These are phyloP conservation scores for Rheum nobile DNA, from an alignment of 148 eudicot genomes.

Conservation along the genomic window DNA sequence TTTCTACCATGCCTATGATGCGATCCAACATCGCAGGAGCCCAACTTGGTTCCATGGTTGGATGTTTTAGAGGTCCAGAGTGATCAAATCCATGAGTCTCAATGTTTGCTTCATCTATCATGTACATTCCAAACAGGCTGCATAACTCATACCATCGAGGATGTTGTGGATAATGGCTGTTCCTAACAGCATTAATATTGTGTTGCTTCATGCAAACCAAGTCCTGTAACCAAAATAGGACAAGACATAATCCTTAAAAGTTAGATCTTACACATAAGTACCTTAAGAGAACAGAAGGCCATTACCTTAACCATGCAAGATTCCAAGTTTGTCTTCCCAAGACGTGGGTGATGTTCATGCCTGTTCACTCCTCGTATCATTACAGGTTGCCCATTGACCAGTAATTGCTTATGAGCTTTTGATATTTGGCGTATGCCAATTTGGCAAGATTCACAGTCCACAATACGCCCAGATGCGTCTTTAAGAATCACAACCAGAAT, in stretches of 20 bases:
- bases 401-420: conserved; percentile 77
- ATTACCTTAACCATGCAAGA: conserved; percentile 89
- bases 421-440: conserved; percentile 75
- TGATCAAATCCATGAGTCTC: conserved; percentile 96
- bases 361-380: conserved; percentile 86
- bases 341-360: conserved; percentile 92
- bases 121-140: conserved; percentile 94
- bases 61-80: conserved; percentile 67
- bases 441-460: conserved; percentile 94
- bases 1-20: conserved; percentile 86
- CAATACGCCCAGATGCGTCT: conserved; percentile 62
- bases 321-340: conserved; percentile 90
- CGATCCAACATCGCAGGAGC: conserved; percentile 88
- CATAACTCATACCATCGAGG: conserved; percentile 96
- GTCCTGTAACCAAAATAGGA: conserved; percentile 36
- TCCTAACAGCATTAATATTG: conserved; percentile 88
- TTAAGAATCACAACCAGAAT: conserved; percentile 69
- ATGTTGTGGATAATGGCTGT: conserved; percentile 97
- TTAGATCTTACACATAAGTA: not conserved
- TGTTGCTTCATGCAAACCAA: conserved; percentile 90
- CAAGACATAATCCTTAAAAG: not conserved
- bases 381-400: conserved; percentile 86
- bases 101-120: conserved; percentile 98
- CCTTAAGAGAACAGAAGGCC: not conserved
- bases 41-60: conserved; percentile 72